phyloP scores from a whole-genome alignment of 2,329 filamentous ascomycete genomes.

The Beauveria sp. region DNA sequence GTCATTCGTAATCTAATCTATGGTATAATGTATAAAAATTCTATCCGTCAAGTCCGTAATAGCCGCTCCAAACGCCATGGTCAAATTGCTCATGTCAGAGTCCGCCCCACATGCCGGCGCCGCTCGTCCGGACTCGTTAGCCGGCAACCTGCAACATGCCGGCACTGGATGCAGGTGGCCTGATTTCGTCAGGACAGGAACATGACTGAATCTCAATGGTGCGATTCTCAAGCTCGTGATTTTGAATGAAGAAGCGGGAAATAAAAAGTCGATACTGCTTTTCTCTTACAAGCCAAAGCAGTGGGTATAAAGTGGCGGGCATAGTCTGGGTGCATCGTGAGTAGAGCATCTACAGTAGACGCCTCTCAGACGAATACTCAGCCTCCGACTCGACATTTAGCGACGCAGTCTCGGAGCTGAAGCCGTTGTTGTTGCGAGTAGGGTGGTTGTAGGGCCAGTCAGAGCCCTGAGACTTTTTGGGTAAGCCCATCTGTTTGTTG shows the following conservation, averaged over 20 bases:
- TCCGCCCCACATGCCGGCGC: slow-evolving; percentile 3
- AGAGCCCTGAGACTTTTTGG: not conserved
- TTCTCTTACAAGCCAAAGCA: not conserved
- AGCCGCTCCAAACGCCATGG: not conserved
- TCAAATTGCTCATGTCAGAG: slow-evolving; percentile 1
- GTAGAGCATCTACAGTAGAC: not conserved
- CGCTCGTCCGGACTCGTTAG: slow-evolving; percentile 4
- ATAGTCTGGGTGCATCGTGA: not conserved
- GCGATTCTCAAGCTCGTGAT: too few relatives aligned
- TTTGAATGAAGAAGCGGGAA: too few relatives aligned
- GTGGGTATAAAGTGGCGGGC: not conserved
- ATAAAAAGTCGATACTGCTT: not conserved
- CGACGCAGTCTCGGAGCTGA: slow-evolving; percentile 4
- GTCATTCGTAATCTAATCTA: not conserved
- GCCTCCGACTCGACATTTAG: not conserved
- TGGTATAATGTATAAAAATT: slow-evolving; percentile 3
- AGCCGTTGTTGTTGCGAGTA: slow-evolving; percentile 5
- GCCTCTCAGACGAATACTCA: slow-evolving; percentile 1
- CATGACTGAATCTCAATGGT: too few relatives aligned
- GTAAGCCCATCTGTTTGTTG: slow-evolving; percentile 2
- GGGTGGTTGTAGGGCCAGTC: slow-evolving; percentile 10
- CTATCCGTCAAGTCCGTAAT: slow-evolving; percentile 10
- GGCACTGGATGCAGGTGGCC: not conserved
- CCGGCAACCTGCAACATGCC: not conserved
- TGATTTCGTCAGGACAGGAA: not conserved